A percentile compares a stretch with the other conserved stretches of the same genome.
Conservation (phyloP, 306 rosid genomes). For the Pachyrhizus erosus region DNA sequence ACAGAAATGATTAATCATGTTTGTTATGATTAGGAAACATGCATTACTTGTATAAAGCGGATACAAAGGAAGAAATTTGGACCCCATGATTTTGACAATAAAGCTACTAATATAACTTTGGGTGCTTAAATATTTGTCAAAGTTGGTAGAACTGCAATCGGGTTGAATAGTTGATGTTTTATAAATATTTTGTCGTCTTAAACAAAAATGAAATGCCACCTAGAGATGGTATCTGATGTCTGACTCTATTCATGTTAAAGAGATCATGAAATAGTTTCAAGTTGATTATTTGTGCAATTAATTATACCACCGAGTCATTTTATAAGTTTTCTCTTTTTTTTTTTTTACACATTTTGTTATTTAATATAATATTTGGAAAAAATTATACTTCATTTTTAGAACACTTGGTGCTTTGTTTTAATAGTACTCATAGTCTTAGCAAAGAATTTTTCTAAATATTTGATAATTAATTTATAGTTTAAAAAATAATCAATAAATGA, state of each 20-base stretch:
- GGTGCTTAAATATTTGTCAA: background rate
- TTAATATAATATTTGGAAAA: background rate
- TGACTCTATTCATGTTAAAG: background rate
- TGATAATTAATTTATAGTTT: no score
- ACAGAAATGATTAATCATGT: background rate
- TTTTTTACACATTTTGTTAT: background rate
- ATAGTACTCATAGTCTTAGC: no score
- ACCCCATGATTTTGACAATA: constrained; percentile 37
- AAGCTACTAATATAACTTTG: constrained; percentile 19
- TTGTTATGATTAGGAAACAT: background rate
- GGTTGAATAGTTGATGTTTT: background rate
- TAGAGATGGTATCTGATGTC: background rate
- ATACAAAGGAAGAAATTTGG: constrained; percentile 13
- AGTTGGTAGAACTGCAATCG: constrained; percentile 35
- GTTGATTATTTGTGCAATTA: background rate
- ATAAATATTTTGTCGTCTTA: background rate
- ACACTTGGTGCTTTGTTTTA: no score
- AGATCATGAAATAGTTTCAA: background rate
- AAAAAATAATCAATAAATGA: no score
- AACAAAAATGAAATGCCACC: background rate
- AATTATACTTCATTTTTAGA: background rate
- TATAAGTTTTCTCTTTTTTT: background rate
- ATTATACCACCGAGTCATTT: background rate
- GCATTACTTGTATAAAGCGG: background rate
- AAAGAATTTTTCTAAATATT: no score